Conservation (phyloP, 768 basidiomycete genomes). For the Leccinum broughii region DNA sequence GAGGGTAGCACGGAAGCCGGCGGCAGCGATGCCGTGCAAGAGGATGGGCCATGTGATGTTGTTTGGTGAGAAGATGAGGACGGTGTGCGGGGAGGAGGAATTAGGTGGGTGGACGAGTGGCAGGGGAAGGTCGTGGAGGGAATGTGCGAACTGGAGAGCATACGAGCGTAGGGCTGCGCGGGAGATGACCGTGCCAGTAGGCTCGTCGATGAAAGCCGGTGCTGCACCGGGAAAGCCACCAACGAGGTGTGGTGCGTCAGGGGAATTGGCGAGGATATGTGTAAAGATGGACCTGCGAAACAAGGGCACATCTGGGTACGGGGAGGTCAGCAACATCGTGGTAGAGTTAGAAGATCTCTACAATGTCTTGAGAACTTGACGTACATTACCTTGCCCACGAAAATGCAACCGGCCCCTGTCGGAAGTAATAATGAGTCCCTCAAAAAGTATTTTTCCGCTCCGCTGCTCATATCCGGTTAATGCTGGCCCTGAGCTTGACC, state of each 20-base stretch:
- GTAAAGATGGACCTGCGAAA: conserved; percentile 33
- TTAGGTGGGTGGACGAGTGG: conserved; percentile 49
- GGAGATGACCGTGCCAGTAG: conserved; percentile 54
- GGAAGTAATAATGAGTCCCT: too few relatives aligned
- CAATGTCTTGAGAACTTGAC: too few relatives aligned
- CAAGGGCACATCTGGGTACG: conserved; percentile 21
- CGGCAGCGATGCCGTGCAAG: conserved; percentile 51
- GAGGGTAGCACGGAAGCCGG: conserved; percentile 66
- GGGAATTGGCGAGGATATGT: conserved; percentile 25
- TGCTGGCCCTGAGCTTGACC: neutral
- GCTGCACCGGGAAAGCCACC: conserved; percentile 44
- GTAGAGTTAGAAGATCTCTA: too few relatives aligned
- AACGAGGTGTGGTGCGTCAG: conserved; percentile 28
- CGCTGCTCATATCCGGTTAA: neutral
- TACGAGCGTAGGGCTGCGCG: conserved; percentile 54
- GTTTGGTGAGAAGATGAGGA: conserved; percentile 71
- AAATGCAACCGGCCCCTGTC: too few relatives aligned
- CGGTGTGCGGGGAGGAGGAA: conserved; percentile 43
- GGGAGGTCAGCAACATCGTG: conserved; percentile 16
- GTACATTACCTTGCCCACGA: too few relatives aligned
- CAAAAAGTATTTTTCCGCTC: too few relatives aligned
- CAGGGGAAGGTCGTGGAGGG: conserved; percentile 47
- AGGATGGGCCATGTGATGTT: conserved; percentile 55
- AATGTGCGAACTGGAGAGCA: conserved; percentile 57
- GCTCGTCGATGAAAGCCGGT: conserved; percentile 68